Evolutionary conservation across 192 early-diverging fungal species (phyloP), one percentile per base, ranked within the genome.

Genomic region (Coemansia nantahalensis): DNA sequence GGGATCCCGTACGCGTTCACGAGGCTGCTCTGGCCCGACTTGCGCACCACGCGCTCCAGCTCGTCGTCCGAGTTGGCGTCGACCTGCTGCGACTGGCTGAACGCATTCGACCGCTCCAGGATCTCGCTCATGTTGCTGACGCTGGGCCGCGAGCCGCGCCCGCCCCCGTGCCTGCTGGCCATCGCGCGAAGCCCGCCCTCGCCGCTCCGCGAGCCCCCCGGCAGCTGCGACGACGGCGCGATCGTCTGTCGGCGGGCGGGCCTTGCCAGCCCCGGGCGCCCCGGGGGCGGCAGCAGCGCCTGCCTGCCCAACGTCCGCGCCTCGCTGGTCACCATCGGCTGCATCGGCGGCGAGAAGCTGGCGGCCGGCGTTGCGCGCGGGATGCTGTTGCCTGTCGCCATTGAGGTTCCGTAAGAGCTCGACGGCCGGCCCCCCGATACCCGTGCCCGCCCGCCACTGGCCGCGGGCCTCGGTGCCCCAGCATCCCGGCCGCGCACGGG

Each of bases 1-100:
- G 62, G 62, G 19, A 73, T 57, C 5, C 70, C 70, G 28, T 73
- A 73, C 5, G 62, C 58, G 21, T 73, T 73, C 45, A 73, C 70
- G 10, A 73, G 51, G 16, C 45, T 64, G 33, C 59, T 48, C 42
- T 62, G 54, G 12, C 62, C 62, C 0, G 54, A 45, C 47, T 51
- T 56, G 41, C 70, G 70, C 37, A 73, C 70, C 8, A 73, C 70
- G 39, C 54, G 70, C 55, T 73, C 70, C 26, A 73, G 50, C 26
- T 66, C 70, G 4, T 73, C 70, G 28, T 73, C 70, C 1, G 61
- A 58, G 42, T 59, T 46, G 8, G 59, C 61, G 11, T 42, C 53
- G 8, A 41, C 7, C 39, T 47, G 48, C 51, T 64, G 56, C 38
- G 56, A 52, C 41, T 54, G 51, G 26, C 41, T 41, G 44, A 43